Conservation (phyloP, 768 basidiomycete genomes). For the Lactarius psammicola region DNA sequence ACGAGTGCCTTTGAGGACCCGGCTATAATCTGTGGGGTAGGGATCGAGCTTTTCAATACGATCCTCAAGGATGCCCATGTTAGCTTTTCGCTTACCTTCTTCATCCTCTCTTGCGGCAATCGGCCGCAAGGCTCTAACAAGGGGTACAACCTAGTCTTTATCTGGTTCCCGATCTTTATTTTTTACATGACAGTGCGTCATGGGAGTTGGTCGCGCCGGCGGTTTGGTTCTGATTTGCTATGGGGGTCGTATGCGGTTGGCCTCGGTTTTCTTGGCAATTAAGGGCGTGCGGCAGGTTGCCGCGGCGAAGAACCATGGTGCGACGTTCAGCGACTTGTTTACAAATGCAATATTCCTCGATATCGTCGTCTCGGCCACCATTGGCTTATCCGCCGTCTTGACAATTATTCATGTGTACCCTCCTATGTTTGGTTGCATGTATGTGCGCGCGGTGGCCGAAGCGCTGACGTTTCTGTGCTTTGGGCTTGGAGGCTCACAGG, state of each 20-base stretch:
- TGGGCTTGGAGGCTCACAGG: slow-evolving; percentile 52
- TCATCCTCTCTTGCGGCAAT: slow-evolving; percentile 85
- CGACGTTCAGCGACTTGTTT: slow-evolving; percentile 61
- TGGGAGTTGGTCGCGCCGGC: background rate
- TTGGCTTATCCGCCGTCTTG: slow-evolving; percentile 84
- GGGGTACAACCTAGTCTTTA: slow-evolving; percentile 80
- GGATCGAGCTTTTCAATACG: slow-evolving; percentile 68
- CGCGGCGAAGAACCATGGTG: slow-evolving; percentile 42
- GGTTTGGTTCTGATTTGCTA: slow-evolving; percentile 15
- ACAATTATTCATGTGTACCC: slow-evolving; percentile 79
- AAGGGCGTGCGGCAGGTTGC: slow-evolving; percentile 69
- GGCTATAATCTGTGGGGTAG: slow-evolving; percentile 49
- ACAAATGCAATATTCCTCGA: slow-evolving; percentile 77
- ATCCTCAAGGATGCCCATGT: slow-evolving; percentile 86
- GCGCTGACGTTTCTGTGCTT: too few relatives aligned
- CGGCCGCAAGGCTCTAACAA: slow-evolving; percentile 87
- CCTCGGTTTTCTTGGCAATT: slow-evolving; percentile 80
- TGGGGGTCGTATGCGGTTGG: slow-evolving; percentile 51
- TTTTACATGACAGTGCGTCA: slow-evolving; percentile 88
- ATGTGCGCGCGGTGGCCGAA: slow-evolving; percentile 13
- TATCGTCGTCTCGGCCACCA: slow-evolving; percentile 85
- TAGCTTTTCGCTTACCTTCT: slow-evolving; percentile 80
- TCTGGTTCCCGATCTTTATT: slow-evolving; percentile 88
- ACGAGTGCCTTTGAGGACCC: slow-evolving; percentile 72
- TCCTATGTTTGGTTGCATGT: background rate